phyloP scores from a whole-genome alignment of 331 rosid genomes.

The Pyracantha coccinea region DNA sequence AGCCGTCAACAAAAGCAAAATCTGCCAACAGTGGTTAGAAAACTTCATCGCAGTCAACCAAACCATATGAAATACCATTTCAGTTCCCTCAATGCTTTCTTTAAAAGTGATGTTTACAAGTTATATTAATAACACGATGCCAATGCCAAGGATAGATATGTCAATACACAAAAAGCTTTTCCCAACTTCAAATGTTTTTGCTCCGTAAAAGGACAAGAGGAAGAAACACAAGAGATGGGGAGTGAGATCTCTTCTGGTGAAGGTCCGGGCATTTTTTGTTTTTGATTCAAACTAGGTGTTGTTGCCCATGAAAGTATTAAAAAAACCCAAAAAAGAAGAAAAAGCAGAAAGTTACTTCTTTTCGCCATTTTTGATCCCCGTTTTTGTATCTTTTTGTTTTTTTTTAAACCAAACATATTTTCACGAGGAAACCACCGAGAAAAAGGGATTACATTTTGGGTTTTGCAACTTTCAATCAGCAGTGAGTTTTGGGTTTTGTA shows the following conservation, averaged over 20 bases:
- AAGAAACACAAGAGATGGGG: not conserved
- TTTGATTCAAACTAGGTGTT: not conserved
- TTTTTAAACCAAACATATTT: not conserved
- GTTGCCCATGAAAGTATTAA: not conserved
- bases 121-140: no score
- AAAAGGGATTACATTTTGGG: not conserved
- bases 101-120: no score
- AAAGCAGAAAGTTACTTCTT: not conserved
- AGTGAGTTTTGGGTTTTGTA: not conserved
- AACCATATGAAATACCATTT: not conserved
- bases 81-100: not conserved
- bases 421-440: not conserved
- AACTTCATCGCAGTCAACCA: not conserved
- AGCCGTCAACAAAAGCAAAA: not conserved
- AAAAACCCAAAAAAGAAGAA: not conserved
- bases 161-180: not conserved
- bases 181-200: not conserved
- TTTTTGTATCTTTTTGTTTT: not conserved
- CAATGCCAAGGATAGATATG: not conserved
- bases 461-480: not conserved
- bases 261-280: not conserved
- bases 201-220: not conserved
- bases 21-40: not conserved
- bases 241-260: conserved; percentile 16
- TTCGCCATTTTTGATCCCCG: not conserved